These are phyloP conservation scores for Alnus glutinosa DNA, from an alignment of 306 rosid genomes.

Conservation along the genomic window DNA sequence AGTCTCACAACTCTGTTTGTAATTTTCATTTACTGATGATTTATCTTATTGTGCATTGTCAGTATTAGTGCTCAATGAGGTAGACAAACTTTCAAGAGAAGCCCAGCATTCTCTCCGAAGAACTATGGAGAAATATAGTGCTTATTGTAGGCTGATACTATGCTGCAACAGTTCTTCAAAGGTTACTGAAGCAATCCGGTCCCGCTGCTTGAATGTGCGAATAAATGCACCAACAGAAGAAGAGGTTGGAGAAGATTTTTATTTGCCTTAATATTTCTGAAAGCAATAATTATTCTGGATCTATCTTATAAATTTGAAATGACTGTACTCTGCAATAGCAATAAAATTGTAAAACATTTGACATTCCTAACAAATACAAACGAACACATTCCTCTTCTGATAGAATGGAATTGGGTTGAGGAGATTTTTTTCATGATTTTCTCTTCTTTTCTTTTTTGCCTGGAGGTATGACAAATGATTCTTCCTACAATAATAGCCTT, in stretches of 20 bases:
- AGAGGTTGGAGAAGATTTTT: conserved; percentile 48
- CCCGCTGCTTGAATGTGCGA: conserved; percentile 88
- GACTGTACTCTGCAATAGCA: neutral
- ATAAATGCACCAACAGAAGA: conserved; percentile 83
- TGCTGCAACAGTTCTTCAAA: conserved; percentile 97
- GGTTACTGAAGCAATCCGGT: conserved; percentile 94
- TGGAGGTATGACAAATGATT: neutral
- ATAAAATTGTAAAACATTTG: neutral
- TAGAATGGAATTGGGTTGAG: neutral
- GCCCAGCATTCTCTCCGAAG: conserved; percentile 94
- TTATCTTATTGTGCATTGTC: conserved; percentile 33
- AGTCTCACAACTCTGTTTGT: neutral
- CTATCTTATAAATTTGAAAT: neutral
- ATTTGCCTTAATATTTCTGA: neutral
- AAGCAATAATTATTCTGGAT: neutral
- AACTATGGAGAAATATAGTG: conserved; percentile 94
- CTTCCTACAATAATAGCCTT: neutral
- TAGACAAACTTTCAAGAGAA: conserved; percentile 92
- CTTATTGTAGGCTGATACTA: conserved; percentile 84
- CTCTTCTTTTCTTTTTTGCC: neutral
- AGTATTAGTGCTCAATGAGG: conserved; percentile 90
- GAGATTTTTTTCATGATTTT: neutral
- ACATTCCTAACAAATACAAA: neutral
- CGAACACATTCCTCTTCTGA: neutral
- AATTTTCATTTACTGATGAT: conserved; percentile 23